These are phyloP conservation scores for Ceratocystis smalleyi DNA, from an alignment of 2,329 filamentous ascomycete species.

Conservation along the genomic window DNA sequence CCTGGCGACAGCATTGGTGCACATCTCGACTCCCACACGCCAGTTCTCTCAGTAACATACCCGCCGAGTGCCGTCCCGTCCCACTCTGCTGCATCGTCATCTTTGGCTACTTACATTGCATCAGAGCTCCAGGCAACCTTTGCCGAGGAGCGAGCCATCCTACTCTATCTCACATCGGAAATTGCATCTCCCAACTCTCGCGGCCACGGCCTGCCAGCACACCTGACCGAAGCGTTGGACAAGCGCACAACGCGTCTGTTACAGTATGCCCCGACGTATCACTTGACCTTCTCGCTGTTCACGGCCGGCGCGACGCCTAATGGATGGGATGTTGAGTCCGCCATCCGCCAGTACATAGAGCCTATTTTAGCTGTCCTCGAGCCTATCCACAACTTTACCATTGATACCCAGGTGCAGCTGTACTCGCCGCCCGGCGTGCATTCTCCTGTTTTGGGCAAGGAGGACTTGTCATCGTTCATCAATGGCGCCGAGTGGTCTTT, in stretches of 20 bases:
- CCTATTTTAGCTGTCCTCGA: constrained; percentile 67
- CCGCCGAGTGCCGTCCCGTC: constrained; percentile 52
- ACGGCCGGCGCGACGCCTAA: constrained; percentile 63
- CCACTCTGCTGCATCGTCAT: constrained; percentile 47
- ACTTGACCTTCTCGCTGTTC: constrained; percentile 90
- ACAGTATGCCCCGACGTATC: constrained; percentile 86
- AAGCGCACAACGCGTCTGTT: constrained; percentile 70
- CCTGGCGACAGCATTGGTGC: constrained; percentile 42
- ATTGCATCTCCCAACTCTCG: constrained; percentile 37
- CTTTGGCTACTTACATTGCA: constrained; percentile 63
- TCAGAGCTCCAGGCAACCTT: constrained; percentile 64
- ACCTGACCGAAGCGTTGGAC: constrained; percentile 40
- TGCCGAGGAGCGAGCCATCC: constrained; percentile 73
- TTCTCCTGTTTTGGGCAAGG: constrained; percentile 54
- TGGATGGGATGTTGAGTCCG: constrained; percentile 78
- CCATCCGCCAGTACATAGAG: constrained; percentile 63
- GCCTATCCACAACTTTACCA: constrained; percentile 83
- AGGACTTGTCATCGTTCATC: constrained; percentile 85
- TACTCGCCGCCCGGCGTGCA: constrained; percentile 61
- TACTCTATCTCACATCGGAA: constrained; percentile 56
- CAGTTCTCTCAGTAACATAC: constrained; percentile 65
- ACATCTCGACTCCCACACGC: constrained; percentile 52
- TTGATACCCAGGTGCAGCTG: constrained; percentile 90
- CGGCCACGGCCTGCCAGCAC: constrained; percentile 33
- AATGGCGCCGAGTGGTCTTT: constrained; percentile 97